phyloP scores from a whole-genome alignment of 176 grass and related monocot species.

The Tillandsia fasciculata region DNA sequence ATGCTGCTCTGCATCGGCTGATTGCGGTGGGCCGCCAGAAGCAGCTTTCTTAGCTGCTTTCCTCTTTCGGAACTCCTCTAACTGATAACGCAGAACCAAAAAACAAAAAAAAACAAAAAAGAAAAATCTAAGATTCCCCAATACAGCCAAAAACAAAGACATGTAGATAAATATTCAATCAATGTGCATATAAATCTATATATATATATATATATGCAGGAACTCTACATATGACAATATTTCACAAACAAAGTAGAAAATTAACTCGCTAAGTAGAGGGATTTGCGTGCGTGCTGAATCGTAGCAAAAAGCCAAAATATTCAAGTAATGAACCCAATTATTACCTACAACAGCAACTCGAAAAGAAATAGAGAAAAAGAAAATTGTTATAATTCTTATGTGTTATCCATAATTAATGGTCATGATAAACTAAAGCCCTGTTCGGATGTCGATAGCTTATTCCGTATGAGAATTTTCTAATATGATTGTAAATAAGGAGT shows the following conservation, averaged over 20 bases:
- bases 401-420: not conserved
- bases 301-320: no score
- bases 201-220: no score
- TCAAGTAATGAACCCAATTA: no score
- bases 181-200: not conserved
- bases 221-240: no score
- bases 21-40: constrained; percentile 20
- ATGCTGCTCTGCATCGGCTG: constrained; percentile 19
- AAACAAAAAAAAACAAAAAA: not conserved
- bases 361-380: not conserved
- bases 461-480: no score
- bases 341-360: no score
- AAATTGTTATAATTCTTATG: not conserved
- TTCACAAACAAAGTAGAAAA: no score
- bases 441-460: no score
- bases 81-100: constrained; percentile 30
- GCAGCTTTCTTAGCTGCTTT: constrained; percentile 52
- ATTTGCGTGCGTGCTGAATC: no score
- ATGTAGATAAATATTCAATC: not conserved
- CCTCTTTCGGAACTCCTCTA: constrained; percentile 91
- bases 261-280: no score
- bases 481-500: no score
- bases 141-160: not conserved
- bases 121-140: not conserved
- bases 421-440: not conserved